A percentile compares a stretch with the other conserved stretches of the same genome.
These are phyloP conservation scores for Penicillium sclerotiorum DNA, from an alignment of 2,329 filamentous ascomycete genomes.

Conservation along the genomic window DNA sequence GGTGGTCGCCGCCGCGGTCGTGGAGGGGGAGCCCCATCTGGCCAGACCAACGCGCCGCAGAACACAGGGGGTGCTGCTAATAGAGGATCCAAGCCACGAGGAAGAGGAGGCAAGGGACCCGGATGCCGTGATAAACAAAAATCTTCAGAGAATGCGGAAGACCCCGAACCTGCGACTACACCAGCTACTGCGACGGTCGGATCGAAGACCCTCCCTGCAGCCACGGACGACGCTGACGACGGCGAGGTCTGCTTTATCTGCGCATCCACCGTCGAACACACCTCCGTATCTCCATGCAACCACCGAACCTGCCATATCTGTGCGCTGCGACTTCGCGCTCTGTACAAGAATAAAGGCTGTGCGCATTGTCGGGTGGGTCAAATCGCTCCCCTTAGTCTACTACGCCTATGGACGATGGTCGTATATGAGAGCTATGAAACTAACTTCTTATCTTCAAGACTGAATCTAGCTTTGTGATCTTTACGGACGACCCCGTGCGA, in stretches of 20 bases:
- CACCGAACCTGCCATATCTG: slow-evolving; percentile 97
- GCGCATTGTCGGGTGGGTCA: slow-evolving; percentile 83
- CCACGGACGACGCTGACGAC: slow-evolving; percentile 58
- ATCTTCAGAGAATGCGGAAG: too few species aligned
- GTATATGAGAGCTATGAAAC: neutral
- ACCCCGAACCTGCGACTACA: slow-evolving; percentile 16
- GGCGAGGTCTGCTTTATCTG: slow-evolving; percentile 96
- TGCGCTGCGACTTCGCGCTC: slow-evolving; percentile 81
- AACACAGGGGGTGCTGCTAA: slow-evolving; percentile 29
- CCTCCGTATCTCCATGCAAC: slow-evolving; percentile 89
- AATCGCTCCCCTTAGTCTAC: neutral
- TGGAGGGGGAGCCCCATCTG: slow-evolving; percentile 36
- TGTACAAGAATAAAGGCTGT: slow-evolving; percentile 96
- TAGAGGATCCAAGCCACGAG: slow-evolving; percentile 40
- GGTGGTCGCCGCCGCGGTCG: slow-evolving; percentile 45
- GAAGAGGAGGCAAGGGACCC: slow-evolving; percentile 36
- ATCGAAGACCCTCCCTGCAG: slow-evolving; percentile 33
- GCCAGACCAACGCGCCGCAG: slow-evolving; percentile 32
- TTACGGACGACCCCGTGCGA: slow-evolving; percentile 82
- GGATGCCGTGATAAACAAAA: slow-evolving; percentile 36
- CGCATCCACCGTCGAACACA: slow-evolving; percentile 84
- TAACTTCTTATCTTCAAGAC: slow-evolving; percentile 34
- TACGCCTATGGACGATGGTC: neutral
- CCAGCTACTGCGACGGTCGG: slow-evolving; percentile 31
- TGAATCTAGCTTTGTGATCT: slow-evolving; percentile 72